These are phyloP conservation scores for Beauveria bassiana DNA, from an alignment of 2,329 filamentous ascomycete species.

Conservation along the genomic window DNA sequence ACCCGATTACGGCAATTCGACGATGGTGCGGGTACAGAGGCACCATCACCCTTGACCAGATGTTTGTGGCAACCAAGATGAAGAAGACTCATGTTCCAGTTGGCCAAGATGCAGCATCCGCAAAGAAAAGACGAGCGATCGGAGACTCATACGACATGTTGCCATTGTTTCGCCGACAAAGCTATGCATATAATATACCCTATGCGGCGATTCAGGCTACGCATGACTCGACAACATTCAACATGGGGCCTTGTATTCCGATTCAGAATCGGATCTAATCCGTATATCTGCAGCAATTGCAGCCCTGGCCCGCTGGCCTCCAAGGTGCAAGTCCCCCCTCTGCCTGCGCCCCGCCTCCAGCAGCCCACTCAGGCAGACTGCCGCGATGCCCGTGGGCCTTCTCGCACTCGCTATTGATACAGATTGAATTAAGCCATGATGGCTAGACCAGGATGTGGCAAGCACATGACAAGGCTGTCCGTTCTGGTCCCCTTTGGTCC, in stretches of 20 bases:
- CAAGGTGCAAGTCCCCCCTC: neutral
- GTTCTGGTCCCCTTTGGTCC: neutral
- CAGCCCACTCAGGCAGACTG: slow-evolving; percentile 1
- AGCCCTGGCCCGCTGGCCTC: slow-evolving; percentile 3
- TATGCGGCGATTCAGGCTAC: no score
- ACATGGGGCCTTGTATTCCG: neutral
- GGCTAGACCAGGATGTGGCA: neutral
- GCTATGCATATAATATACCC: no score
- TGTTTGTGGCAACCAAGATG: no score
- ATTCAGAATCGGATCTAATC: neutral
- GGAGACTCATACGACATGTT: no score
- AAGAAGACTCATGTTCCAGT: no score
- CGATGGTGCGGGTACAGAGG: neutral
- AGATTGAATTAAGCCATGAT: neutral
- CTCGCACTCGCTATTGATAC: slow-evolving; percentile 5
- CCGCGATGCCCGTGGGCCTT: slow-evolving; percentile 7
- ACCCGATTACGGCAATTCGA: neutral
- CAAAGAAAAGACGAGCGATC: no score
- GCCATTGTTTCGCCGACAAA: no score
- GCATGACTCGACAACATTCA: no score
- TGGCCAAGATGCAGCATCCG: no score
- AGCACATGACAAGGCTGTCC: neutral
- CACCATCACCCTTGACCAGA: no score
- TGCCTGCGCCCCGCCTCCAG: neutral
- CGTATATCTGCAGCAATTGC: neutral